These are phyloP conservation scores for Beauveria sp. DNA, from an alignment of 2,329 filamentous ascomycete genomes.

Conservation along the genomic window DNA sequence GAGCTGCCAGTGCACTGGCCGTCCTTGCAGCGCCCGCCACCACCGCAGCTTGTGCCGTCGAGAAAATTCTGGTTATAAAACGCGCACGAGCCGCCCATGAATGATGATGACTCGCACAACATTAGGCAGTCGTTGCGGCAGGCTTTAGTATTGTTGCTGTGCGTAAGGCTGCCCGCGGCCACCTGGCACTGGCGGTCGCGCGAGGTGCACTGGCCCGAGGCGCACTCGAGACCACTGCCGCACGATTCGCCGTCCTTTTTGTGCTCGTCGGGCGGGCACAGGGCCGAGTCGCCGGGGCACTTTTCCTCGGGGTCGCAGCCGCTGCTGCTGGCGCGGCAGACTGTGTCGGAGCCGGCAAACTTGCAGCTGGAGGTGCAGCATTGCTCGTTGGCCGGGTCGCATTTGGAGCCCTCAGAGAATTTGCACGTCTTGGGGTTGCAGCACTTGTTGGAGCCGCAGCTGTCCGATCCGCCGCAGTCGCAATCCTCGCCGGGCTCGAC, in stretches of 20 bases:
- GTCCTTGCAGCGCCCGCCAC: constrained; percentile 70
- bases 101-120: constrained; percentile 64
- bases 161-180: constrained; percentile 67
- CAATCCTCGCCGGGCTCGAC: constrained; percentile 92
- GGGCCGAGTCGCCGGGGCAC: constrained; percentile 64
- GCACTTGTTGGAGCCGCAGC: constrained; percentile 69
- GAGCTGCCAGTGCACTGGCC: constrained; percentile 69
- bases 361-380: constrained; percentile 65
- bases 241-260: constrained; percentile 65
- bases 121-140: constrained; percentile 70
- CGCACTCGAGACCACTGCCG: constrained; percentile 65
- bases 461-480: constrained; percentile 74
- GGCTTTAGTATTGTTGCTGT: constrained; percentile 69
- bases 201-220: constrained; percentile 90
- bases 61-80: constrained; percentile 84
- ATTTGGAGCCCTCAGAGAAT: constrained; percentile 68
- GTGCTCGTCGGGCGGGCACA: constrained; percentile 67
- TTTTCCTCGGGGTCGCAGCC: constrained; percentile 78
- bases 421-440: constrained; percentile 83
- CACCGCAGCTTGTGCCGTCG: constrained; percentile 79
- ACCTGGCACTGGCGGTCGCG: constrained; percentile 83
- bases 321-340: constrained; percentile 76
- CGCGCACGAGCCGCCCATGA: constrained; percentile 60
- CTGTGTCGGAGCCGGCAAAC: constrained; percentile 56
- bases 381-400: constrained; percentile 74